A percentile compares a stretch with the other conserved stretches of the same genome.
Conservation (phyloP, 1,284 basidiomycete species). For the Bondarzewia mesenterica region DNA sequence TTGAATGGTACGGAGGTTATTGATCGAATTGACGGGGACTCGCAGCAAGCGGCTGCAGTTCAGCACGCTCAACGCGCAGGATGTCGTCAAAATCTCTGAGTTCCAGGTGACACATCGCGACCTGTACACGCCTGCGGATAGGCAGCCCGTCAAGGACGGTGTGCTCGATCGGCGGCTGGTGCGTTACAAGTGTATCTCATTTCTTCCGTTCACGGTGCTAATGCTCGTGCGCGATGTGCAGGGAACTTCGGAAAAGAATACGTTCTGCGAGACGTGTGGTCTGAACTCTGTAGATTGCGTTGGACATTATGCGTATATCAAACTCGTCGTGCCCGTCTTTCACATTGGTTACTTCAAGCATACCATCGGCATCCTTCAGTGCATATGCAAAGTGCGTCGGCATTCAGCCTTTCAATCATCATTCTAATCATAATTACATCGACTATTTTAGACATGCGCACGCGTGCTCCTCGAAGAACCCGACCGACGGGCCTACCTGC, state of each 20-base stretch:
- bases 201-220: neutral
- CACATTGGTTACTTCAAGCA: constrained; percentile 99
- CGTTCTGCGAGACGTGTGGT: constrained; percentile 93
- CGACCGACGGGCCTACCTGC: constrained; percentile 79
- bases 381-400: constrained; percentile 85
- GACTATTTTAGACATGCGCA: constrained; percentile 71
- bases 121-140: constrained; percentile 75
- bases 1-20: neutral
- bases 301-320: constrained; percentile 97
- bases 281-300: constrained; percentile 92
- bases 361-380: constrained; percentile 88
- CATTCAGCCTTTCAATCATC: neutral
- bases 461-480: constrained; percentile 88
- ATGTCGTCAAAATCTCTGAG: constrained; percentile 90
- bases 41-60: constrained; percentile 90
- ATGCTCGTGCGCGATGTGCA: constrained; percentile 23
- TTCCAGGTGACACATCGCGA: constrained; percentile 91
- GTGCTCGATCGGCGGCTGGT: constrained; percentile 87
- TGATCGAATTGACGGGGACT: constrained; percentile 1
- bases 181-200: constrained; percentile 19
- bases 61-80: constrained; percentile 84
- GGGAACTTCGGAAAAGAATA: constrained; percentile 94
- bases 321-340: constrained; percentile 92
- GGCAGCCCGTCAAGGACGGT: constrained; percentile 84
- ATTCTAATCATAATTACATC: neutral